Base-by-base conservation (phyloP, 371 early-diverging fungal genomes). In the Apophysomyces elegans region DNA sequence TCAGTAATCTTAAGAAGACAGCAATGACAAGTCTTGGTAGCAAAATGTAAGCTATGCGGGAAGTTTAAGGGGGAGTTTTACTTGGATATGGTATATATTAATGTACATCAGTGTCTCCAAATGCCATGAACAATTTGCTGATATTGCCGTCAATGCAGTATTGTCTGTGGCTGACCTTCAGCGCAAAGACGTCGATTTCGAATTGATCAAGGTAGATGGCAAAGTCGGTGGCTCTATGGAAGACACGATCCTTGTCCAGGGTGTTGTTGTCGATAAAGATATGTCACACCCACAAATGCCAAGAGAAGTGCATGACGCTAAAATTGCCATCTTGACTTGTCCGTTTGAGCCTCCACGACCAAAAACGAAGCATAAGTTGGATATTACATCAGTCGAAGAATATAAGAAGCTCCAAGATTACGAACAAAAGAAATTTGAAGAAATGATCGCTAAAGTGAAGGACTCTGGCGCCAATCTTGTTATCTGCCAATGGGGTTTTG, bases 331-430 rank as follows among this genome's bases (percentile, higher is more conserved):
- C 66, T 81, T 99, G 43, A 99, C 99, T 41, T 99, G 99, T 84
- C 98, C 99, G 39, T 99, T 99, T 80, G 99, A 99, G 88, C 99
- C 99, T 58, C 99, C 99, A 68, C 99, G 99, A 89, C 97, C 99
- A 74, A 99, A 99, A 89, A 99, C 99, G 74, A 99, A 99, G 93
- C 99, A 99, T 80, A 96, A 96, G 87, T 87, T 99, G 59, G 96
- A 99, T 71, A 98, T 99, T 74, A 93, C 93, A 18, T 92, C 92
- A 11, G 99, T 96, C 32, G 98, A 99, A 75, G 99, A 99, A 82
- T 99, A 95, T 87, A 88, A 96, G 78, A 93, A 95, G 75, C 85
- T 99, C 66, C 96, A 95, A 74, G 85, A 82, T 43, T 99, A 99
- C 77, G 99, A 99, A 84, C 90, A 87, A 71, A 90, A 95, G 62